phyloP scores from a whole-genome alignment of 192 early-diverging fungal genomes.

The Jimgerdemannia lactiflua region DNA sequence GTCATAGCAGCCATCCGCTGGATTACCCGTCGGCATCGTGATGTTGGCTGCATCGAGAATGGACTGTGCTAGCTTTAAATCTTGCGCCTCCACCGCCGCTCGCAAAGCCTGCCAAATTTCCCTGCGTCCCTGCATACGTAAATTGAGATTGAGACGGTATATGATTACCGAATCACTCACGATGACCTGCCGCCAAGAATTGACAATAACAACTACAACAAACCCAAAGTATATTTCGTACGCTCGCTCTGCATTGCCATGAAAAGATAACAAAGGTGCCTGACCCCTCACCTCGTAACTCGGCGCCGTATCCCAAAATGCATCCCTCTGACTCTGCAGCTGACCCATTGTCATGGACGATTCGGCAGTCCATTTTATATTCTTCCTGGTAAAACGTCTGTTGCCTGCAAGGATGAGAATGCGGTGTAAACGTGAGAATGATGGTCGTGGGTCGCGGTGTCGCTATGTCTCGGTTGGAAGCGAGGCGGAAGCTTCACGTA shows the following conservation, averaged over 20 bases:
- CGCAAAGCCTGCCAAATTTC: conserved; percentile 81
- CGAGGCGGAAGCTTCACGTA: too few relatives aligned
- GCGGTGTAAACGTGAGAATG: too few relatives aligned
- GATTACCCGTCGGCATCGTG: conserved; percentile 65
- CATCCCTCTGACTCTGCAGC: conserved; percentile 50
- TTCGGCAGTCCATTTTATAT: conserved; percentile 32
- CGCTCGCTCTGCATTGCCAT: too few relatives aligned
- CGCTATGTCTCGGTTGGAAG: too few relatives aligned
- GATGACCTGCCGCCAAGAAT: too few relatives aligned
- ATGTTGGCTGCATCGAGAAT: conserved; percentile 69
- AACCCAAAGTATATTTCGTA: too few relatives aligned
- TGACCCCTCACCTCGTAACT: conserved; percentile 52
- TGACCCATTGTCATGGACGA: conserved; percentile 31
- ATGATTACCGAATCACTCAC: background rate
- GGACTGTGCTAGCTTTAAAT: conserved; percentile 48
- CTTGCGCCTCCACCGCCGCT: conserved; percentile 50
- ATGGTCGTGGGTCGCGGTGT: too few relatives aligned
- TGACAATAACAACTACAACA: too few relatives aligned
- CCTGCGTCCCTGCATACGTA: conserved; percentile 41
- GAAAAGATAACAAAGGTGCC: too few relatives aligned
- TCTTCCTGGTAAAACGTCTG: too few relatives aligned
- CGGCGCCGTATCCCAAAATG: conserved; percentile 77
- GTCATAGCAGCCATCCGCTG: conserved; percentile 78
- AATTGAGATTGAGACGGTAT: background rate
- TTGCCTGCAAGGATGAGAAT: too few relatives aligned